Percentiles rank a stretch among this genome's conserved stretches.
These are phyloP conservation scores for Boeremia lycopersici DNA, from an alignment of 2,329 filamentous ascomycete genomes.

Conservation along the genomic window DNA sequence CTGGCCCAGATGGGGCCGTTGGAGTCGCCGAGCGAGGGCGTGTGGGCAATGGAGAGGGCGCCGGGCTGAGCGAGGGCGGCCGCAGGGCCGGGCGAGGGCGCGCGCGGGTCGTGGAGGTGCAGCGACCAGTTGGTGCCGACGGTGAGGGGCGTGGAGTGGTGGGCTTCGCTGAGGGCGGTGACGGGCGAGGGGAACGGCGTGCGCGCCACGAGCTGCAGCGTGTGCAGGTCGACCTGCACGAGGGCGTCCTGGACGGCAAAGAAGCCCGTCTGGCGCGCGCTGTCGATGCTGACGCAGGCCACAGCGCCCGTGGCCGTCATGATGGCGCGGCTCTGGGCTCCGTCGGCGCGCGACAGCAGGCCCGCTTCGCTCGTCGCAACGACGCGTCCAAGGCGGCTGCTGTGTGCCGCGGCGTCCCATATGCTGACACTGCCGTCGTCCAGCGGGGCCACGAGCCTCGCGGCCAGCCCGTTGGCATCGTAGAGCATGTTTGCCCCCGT, in stretches of 20 bases:
- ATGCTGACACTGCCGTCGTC: constrained; percentile 88
- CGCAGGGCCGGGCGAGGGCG: constrained; percentile 21
- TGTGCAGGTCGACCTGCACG: constrained; percentile 80
- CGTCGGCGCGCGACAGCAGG: constrained; percentile 63
- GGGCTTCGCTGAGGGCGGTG: constrained; percentile 76
- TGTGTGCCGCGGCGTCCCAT: constrained; percentile 67
- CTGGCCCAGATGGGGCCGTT: constrained; percentile 86
- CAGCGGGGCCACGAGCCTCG: constrained; percentile 74
- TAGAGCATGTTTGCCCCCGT: constrained; percentile 73
- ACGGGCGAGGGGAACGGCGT: constrained; percentile 81
- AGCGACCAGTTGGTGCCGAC: constrained; percentile 83
- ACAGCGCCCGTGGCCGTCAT: constrained; percentile 75
- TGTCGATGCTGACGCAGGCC: constrained; percentile 84
- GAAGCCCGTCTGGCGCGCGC: constrained; percentile 69
- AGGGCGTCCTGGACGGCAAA: constrained; percentile 79
- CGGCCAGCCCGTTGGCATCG: constrained; percentile 58
- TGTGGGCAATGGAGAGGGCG: constrained; percentile 80
- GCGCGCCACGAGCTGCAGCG: constrained; percentile 70
- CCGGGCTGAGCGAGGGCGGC: constrained; percentile 77
- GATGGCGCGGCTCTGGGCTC: constrained; percentile 57
- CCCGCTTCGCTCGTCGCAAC: constrained; percentile 69
- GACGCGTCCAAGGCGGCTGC: constrained; percentile 68
- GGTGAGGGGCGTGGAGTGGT: constrained; percentile 73
- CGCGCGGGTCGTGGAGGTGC: constrained; percentile 80
- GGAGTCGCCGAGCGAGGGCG: constrained; percentile 65